Evolutionary conservation across 2,329 filamentous ascomycete genomes (phyloP).

Genomic region (Phialophora verrucosa): DNA sequence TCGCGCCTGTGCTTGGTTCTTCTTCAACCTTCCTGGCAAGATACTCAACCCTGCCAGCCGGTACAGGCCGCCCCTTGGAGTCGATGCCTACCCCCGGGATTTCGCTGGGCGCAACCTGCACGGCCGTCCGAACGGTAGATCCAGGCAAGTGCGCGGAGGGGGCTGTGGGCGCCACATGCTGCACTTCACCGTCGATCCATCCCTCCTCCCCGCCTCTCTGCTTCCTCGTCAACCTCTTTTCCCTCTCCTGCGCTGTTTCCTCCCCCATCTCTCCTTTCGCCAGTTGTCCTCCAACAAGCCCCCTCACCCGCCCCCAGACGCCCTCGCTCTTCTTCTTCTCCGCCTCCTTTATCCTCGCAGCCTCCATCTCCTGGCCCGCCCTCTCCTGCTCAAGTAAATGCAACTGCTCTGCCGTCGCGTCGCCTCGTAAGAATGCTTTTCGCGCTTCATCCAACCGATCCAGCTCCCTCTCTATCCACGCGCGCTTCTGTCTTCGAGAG

Average conservation of each 20-base stretch:
- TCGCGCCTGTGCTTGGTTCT: slow-evolving; percentile 20
- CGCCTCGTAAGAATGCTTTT: slow-evolving; percentile 49
- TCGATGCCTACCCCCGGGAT: slow-evolving; percentile 38
- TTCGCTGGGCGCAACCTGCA: slow-evolving; percentile 23
- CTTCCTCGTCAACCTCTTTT: slow-evolving; percentile 25
- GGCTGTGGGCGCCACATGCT: slow-evolving; percentile 10
- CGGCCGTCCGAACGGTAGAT: background rate
- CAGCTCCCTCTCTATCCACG: slow-evolving; percentile 62
- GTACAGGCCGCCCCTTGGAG: slow-evolving; percentile 39
- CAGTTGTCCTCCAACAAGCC: slow-evolving; percentile 24
- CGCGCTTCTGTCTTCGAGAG: slow-evolving; percentile 67
- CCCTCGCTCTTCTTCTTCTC: slow-evolving; percentile 47
- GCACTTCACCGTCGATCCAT: slow-evolving; percentile 29
- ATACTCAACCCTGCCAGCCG: slow-evolving; percentile 34
- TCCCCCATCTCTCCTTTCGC: slow-evolving; percentile 35
- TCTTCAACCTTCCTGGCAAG: slow-evolving; percentile 22
- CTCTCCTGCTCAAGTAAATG: slow-evolving; percentile 53
- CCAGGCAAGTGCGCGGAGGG: slow-evolving; percentile 17
- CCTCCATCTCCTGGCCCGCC: slow-evolving; percentile 51
- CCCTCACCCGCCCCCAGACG: slow-evolving; percentile 36
- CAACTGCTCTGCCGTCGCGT: slow-evolving; percentile 49
- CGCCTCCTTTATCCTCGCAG: slow-evolving; percentile 50
- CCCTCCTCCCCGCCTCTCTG: slow-evolving; percentile 21
- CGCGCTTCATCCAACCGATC: slow-evolving; percentile 51
- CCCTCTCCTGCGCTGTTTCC: slow-evolving; percentile 30